A percentile compares a stretch with the other conserved stretches of the same genome.
These are phyloP conservation scores for Holtermanniella nyarrowii DNA, from an alignment of 768 basidiomycete species.

Conservation along the genomic window DNA sequence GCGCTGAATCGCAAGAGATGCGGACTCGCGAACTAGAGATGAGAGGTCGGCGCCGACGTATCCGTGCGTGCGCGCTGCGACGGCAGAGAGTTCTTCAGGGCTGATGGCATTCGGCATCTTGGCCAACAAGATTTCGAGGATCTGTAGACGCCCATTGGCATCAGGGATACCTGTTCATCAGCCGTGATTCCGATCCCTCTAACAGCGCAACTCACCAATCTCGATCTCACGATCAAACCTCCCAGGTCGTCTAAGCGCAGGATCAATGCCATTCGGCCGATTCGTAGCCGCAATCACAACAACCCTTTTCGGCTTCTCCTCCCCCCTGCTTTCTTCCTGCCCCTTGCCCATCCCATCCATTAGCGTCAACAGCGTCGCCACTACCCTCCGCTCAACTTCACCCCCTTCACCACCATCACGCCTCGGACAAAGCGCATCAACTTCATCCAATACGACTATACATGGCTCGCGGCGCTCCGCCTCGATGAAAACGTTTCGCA, in stretches of 20 bases:
- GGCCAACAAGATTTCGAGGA: conserved; percentile 70
- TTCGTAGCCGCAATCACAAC: conserved; percentile 83
- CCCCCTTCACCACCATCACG: conserved; percentile 82
- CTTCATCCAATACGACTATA: conserved; percentile 89
- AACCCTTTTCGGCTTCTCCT: conserved; percentile 48
- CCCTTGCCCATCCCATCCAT: conserved; percentile 69
- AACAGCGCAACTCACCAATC: conserved; percentile 72
- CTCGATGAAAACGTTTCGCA: conserved; percentile 80
- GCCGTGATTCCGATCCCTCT: neutral
- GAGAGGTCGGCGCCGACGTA: conserved; percentile 95
- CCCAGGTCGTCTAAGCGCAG: conserved; percentile 95
- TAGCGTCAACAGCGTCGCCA: conserved; percentile 85
- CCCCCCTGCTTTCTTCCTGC: conserved; percentile 49
- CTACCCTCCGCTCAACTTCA: conserved; percentile 92
- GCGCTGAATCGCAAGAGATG: conserved; percentile 79
- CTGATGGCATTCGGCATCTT: conserved; percentile 69
- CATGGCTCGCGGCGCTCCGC: conserved; percentile 74
- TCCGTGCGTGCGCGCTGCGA: conserved; percentile 73
- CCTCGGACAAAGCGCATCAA: conserved; percentile 85
- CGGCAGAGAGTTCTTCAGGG: conserved; percentile 50
- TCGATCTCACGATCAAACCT: conserved; percentile 98
- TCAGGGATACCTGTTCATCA: conserved; percentile 66
- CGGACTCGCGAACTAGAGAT: conserved; percentile 84
- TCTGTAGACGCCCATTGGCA: conserved; percentile 68
- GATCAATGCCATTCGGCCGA: conserved; percentile 96